Evolutionary conservation across 1,284 basidiomycete species (phyloP), one percentile per base, ranked within the genome.

Genomic region (Dichomitus squalens): DNA sequence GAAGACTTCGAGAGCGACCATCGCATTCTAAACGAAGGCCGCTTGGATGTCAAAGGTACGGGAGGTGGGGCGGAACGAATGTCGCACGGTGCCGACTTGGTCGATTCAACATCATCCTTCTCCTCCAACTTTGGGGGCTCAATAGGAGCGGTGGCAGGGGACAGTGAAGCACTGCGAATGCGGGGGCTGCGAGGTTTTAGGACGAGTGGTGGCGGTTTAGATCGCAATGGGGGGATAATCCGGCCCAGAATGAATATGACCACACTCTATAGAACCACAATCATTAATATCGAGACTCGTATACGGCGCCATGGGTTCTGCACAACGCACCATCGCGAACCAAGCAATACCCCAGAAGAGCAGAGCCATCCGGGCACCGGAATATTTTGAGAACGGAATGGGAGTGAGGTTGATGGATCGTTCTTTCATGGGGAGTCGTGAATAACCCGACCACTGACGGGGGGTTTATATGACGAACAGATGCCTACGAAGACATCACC

Each of bases 241-340:
- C 56, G 51, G 39, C 60, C 60, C 8, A 44, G 36, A 14, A 41
- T 2, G 25, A 61, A 61, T 21, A 58, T 61, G 40, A 58, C 35
- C 35, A 61, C 53, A 51, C 60, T 61, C 60, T 61, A 40, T n/a
- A n/a, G 50, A 1, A 14, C 7, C 25, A 38, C 21, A 8, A 31
- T 7, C 6, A 20, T 29, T 25, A 39, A n/a, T 23, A 5, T 23
- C 25, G 12, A n/a, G 27, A 35, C 14, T 23, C 25, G 39, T 16
- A 50, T 20, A 25, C 11, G 7, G 39, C 25, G n/a, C 14, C n/a
- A 20, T 25, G 43, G 11, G 34, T 38, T 27, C 23, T 40, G n/a
- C 2, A 11, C 11, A 29, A 48, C 52, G 18, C 39, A 53, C 52
- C 44, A 48, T 53, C 27, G 44, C 36, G 36, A 53, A 53, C 52